Evolutionary conservation across 129 eudicot genomes (phyloP), one percentile per base, ranked within the genome.

Genomic region (Ambrosia trifida): DNA sequence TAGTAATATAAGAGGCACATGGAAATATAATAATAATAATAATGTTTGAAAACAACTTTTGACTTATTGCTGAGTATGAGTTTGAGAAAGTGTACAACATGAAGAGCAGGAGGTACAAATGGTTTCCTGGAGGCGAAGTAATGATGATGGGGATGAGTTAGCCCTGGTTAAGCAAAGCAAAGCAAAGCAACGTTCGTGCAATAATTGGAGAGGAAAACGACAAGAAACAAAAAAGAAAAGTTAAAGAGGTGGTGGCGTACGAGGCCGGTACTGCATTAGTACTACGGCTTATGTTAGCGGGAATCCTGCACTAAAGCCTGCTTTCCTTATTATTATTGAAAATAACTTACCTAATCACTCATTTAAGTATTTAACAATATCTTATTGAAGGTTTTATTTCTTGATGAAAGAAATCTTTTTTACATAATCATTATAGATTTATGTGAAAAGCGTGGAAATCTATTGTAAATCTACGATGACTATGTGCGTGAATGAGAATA

Each of bases 281-380:
- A 77, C 76, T 40, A 62, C 71, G 58, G 76, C 66, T 77, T 62
- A 77, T 61, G 76, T 54, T 70, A 70, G 76, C 76, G 76, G 60
- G 81, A 77, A 61, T 77, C 81, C 66, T 17, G 80, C 64, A 47
- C 7, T 54, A 75, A 65, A 74, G 63, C 40, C 28, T 65, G 45
- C 33, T 73, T 74, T 50, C 70, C 54, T 43, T 24, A 11, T 51
- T 9, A 46, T 9, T 68, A 28, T 11, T 56, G 28, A 3, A 8
- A 10, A 31, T 31, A 50, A 49, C n/a, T 0, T 28, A n/a, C 9
- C 13, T 30, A 30, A 49, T 18, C n/a, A n/a, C n/a, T n/a, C n/a
- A n/a, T n/a, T n/a, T n/a, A n/a, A n/a, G n/a, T n/a, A n/a, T n/a
- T n/a, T n/a, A n/a, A n/a, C n/a, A n/a, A n/a, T n/a, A n/a, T n/a